Evolutionary conservation across 129 eudicot species (phyloP).

Genomic region (sunflower (Helianthus annuus)): DNA sequence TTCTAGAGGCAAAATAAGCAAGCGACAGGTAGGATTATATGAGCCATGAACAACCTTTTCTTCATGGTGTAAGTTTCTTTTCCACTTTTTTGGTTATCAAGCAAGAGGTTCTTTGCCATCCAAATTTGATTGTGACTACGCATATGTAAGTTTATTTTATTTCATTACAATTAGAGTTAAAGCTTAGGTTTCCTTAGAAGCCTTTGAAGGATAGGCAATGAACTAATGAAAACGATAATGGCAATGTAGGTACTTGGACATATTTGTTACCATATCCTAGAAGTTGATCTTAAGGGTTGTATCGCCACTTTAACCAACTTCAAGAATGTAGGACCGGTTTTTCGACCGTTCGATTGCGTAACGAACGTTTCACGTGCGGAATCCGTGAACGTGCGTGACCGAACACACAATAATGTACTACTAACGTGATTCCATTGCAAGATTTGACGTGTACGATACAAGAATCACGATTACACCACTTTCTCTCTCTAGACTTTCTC

Average conservation of each 20-base stretch:
- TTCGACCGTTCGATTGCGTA: too few relatives aligned
- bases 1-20: conserved; percentile 54
- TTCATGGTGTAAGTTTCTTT: conserved; percentile 54
- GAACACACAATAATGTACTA: too few relatives aligned
- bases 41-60: neutral
- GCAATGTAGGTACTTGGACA: conserved; percentile 84
- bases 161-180: neutral
- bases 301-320: conserved; percentile 58
- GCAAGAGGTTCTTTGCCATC: conserved; percentile 98
- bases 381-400: too few relatives aligned
- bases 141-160: conserved; percentile 53
- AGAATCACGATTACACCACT: too few relatives aligned
- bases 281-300: conserved; percentile 6
- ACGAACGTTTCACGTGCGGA: too few relatives aligned
- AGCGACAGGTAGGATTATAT: conserved; percentile 32
- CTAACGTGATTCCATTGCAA: too few relatives aligned
- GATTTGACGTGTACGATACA: too few relatives aligned
- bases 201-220: too few relatives aligned
- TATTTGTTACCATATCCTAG: conserved; percentile 77
- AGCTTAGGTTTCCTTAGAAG: neutral
- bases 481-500: too few relatives aligned
- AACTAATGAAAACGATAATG: neutral
- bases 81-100: conserved; percentile 97
- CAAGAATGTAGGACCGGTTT: too few relatives aligned
- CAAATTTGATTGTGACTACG: conserved; percentile 93